A percentile compares a stretch with the other conserved stretches of the same genome.
phyloP scores from a whole-genome alignment of 257 asterid species.

The Buddleja alternifolia region DNA sequence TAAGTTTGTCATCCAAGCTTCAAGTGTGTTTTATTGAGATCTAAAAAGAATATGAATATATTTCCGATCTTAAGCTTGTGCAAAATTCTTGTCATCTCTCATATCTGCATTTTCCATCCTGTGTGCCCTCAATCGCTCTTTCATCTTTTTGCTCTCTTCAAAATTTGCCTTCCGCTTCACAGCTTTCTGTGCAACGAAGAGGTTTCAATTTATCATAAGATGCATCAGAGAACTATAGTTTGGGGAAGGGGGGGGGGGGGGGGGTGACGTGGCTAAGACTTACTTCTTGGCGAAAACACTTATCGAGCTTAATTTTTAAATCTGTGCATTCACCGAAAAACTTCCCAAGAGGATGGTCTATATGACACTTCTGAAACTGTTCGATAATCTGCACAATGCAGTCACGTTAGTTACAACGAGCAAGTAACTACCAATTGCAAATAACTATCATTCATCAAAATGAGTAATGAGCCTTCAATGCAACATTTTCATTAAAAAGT shows the following conservation, averaged over 20 bases:
- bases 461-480: background rate
- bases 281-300: constrained; percentile 79
- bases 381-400: constrained; percentile 61
- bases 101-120: too few species aligned
- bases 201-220: background rate
- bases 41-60: too few species aligned
- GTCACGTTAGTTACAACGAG: background rate
- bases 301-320: constrained; percentile 70
- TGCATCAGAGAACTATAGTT: background rate
- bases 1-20: too few species aligned
- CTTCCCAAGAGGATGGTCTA: constrained; percentile 77
- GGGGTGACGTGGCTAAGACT: constrained; percentile 29
- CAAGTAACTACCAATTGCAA: background rate
- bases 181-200: constrained; percentile 61
- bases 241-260: too few species aligned
- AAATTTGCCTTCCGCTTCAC: constrained; percentile 81
- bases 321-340: constrained; percentile 78
- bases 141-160: constrained; percentile 68
- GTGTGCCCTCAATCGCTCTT: too few species aligned
- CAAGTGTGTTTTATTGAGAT: too few species aligned
- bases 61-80: too few species aligned
- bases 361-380: constrained; percentile 72
- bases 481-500: background rate
- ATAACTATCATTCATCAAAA: constrained; percentile 5
- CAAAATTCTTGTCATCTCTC: too few species aligned